Percentiles rank a stretch among this genome's conserved stretches.
Evolutionary conservation across 2,329 filamentous ascomycete genomes (phyloP).

Genomic region (Epichloe hybrida): DNA sequence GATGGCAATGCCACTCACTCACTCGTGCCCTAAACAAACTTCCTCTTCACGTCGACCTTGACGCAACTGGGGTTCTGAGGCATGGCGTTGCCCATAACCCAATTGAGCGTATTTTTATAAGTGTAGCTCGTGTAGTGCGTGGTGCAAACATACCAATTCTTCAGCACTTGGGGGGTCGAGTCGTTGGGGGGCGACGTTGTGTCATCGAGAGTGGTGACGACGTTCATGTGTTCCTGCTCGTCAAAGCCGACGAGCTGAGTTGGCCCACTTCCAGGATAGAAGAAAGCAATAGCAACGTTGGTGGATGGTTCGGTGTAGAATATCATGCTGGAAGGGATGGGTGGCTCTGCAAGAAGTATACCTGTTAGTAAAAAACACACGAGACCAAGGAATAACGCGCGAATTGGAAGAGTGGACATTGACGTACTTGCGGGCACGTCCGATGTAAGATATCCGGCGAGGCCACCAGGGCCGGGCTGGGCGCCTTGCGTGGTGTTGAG

Average conservation of each 20-base stretch:
- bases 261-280: slow-evolving; percentile 8
- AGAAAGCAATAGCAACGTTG: slow-evolving; percentile 10
- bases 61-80: slow-evolving; percentile 14
- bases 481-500: slow-evolving; percentile 10
- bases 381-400: too few species aligned
- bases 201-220: slow-evolving; percentile 11
- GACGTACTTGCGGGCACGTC: slow-evolving; percentile 4
- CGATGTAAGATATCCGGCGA: slow-evolving; percentile 6
- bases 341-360: background rate
- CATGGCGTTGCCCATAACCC: slow-evolving; percentile 6
- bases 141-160: slow-evolving; percentile 11
- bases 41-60: slow-evolving; percentile 10
- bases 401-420: background rate
- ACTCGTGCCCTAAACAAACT: slow-evolving; percentile 4
- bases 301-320: slow-evolving; percentile 7
- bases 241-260: slow-evolving; percentile 13
- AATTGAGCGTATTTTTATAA: slow-evolving; percentile 2
- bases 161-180: slow-evolving; percentile 2
- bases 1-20: background rate
- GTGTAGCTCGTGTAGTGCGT: slow-evolving; percentile 1
- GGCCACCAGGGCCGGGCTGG: slow-evolving; percentile 2
- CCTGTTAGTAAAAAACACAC: too few species aligned
- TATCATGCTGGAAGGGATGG: slow-evolving; percentile 3
- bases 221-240: slow-evolving; percentile 4
- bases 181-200: slow-evolving; percentile 3